phyloP scores from a whole-genome alignment of 345 rosid species.

The Ceriops zippeliana region DNA sequence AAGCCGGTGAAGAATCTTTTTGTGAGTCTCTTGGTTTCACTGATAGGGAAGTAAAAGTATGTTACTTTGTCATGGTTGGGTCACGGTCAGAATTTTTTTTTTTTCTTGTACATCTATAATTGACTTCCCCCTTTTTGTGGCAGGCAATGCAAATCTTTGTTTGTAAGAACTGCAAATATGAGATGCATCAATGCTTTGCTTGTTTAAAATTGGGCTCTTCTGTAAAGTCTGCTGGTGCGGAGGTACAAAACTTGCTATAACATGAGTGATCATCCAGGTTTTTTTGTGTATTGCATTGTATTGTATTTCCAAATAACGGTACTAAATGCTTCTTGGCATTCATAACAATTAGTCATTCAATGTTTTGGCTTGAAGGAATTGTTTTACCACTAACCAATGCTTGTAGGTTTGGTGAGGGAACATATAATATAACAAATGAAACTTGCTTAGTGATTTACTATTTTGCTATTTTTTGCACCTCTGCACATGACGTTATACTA shows the following conservation, averaged over 20 bases:
- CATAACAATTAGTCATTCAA: neutral
- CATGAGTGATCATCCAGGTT: neutral
- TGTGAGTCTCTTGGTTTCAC: constrained; percentile 70
- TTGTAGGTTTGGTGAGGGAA: too few species aligned
- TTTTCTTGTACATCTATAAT: constrained; percentile 11
- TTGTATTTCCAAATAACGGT: neutral
- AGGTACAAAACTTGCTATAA: constrained; percentile 46
- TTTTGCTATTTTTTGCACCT: neutral
- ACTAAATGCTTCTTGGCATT: neutral
- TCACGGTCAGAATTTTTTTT: constrained; percentile 6
- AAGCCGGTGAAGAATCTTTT: constrained; percentile 53
- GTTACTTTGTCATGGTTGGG: constrained; percentile 21
- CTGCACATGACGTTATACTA: neutral
- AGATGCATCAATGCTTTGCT: constrained; percentile 75
- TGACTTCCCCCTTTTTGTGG: constrained; percentile 11
- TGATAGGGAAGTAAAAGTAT: constrained; percentile 57
- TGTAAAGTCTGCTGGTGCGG: constrained; percentile 55
- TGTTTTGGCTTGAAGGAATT: neutral
- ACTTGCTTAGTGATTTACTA: neutral
- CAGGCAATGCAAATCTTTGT: constrained; percentile 58
- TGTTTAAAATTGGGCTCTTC: constrained; percentile 85
- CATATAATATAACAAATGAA: neutral
- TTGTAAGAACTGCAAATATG: constrained; percentile 71
- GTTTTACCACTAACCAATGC: neutral
- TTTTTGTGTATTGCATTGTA: neutral